Evolutionary conservation across 2,329 filamentous ascomycete genomes (phyloP), one percentile per base, ranked within the genome.

Genomic region (Beauveria asiatica): DNA sequence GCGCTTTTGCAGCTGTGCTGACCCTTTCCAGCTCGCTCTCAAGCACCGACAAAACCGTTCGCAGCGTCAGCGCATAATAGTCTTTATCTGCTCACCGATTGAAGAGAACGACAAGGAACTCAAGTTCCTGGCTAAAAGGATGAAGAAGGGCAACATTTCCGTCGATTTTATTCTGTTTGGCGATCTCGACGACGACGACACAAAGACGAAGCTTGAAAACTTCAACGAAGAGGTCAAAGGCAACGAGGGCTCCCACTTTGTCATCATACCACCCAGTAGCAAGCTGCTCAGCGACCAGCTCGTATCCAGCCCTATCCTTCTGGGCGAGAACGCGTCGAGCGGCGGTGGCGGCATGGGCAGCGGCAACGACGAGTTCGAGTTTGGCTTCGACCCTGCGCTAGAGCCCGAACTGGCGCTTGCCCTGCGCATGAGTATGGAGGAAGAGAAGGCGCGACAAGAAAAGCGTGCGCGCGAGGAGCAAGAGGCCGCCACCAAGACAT

Each of bases 11-110:
- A 30, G 94, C 94, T 60, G 87, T 88, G 70, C 92, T 96, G 86
- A 68, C 90, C 76, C 13, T 57, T 16, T 19, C 19, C 51, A 97
- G 92, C 84, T 99, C 69, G 94, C 94, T 45, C 83, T 99, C 69
- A 97, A 97, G 79, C 94, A 99, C 78, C 88, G 94, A 69, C 92
- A 96, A 78, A 97, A 99, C 79, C 96, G 96, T 76, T 91, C 90
- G 53, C 94, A 97, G 77, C 86, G 91, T 68, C 92, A 96, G 81
- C 89, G 94, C 66, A 96, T 99, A 80, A 89, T 99, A 75, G 92
- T 95, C 63, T 97, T 99, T 75, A 88, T 92, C 64, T 99, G 94
- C 82, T 96, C 92, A 46, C 89, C 92, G 30, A 87, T 97, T 70
- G 83, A 86, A 63, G 94, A 99, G 71, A 88, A 90, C 65, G 89